phyloP scores from a whole-genome alignment of 176 grass and related monocot genomes.

The Paspalum notatum region DNA sequence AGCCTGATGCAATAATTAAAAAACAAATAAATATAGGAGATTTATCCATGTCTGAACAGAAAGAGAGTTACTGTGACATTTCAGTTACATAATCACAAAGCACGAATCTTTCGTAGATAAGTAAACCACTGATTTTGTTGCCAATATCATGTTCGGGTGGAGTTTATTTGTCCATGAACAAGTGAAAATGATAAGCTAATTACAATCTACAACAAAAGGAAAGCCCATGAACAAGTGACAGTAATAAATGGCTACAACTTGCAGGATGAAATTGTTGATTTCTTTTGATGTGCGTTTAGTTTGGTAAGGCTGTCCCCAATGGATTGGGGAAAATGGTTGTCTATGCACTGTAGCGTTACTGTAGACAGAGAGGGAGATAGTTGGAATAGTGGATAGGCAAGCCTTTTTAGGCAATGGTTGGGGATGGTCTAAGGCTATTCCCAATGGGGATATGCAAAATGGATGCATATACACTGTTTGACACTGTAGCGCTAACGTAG shows the following conservation, averaged over 20 bases:
- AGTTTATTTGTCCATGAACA: not conserved
- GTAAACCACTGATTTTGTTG: not conserved
- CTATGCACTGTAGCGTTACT: too few relatives aligned
- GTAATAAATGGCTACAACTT: not conserved
- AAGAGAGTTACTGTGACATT: not conserved
- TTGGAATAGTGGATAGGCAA: too few relatives aligned
- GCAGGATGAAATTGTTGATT: not conserved
- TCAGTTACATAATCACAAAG: not conserved
- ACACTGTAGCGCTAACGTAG: too few relatives aligned
- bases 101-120: not conserved
- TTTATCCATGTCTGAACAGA: not conserved
- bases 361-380: too few relatives aligned
- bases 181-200: not conserved
- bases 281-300: too few relatives aligned
- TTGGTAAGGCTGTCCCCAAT: too few relatives aligned
- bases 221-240: not conserved
- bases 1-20: not conserved
- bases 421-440: too few relatives aligned
- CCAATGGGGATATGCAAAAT: too few relatives aligned
- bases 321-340: too few relatives aligned
- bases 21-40: not conserved
- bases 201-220: not conserved
- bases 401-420: too few relatives aligned
- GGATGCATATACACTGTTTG: too few relatives aligned
- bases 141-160: not conserved